Base-by-base conservation (phyloP, 495 filamentous ascomycete genomes). In the Jackrogersella multiformis region DNA sequence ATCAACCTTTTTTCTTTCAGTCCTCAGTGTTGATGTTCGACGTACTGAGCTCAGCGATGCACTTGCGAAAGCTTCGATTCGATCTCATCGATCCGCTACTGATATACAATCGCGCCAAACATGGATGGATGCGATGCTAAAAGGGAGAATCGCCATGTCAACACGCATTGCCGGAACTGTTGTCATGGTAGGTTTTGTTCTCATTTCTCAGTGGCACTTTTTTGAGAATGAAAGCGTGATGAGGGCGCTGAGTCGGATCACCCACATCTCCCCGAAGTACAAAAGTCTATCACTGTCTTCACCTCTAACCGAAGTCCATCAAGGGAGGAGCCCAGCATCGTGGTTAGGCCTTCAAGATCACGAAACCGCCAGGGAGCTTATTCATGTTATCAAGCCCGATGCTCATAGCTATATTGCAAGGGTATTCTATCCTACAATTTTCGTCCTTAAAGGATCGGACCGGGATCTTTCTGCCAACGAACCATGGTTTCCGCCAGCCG, bases 281-380 rank as follows among this genome's bases (percentile, higher is more conserved):
- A 42, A 71, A n/a, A 57, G 58, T 51, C 68, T 72, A 1, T 71
- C 79, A n/a, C 78, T 78, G 68, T 69, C 79, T 36, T 74, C 80
- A 0, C 59, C 77, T 1, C 66, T 83, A 32, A 74, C 77, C 10
- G 80, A 84, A 41, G 82, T 91, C 56, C 86, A 92, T 63, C 88
- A 90, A 67, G 88, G 87, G 7, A 79, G 89, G 38, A 88, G 87
- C 34, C 89, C 89, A 5, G 86, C 84, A 7, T 85, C 88, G 21
- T 92, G 90, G 90, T 78, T 92, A 32, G 80, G 82, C 15, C 80
- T 91, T 62, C 90, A 92, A 76, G 90, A 92, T 60, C 87, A 90
- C 66, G 84, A 90, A 61, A 92, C 90, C 0, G 89, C 88, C 6
- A 83, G 83, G 51, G 90, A 92, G 65, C 79, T 92, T 12, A 89